These are phyloP conservation scores for Penicillium sp. DNA, from an alignment of 2,329 filamentous ascomycete species.

Conservation along the genomic window DNA sequence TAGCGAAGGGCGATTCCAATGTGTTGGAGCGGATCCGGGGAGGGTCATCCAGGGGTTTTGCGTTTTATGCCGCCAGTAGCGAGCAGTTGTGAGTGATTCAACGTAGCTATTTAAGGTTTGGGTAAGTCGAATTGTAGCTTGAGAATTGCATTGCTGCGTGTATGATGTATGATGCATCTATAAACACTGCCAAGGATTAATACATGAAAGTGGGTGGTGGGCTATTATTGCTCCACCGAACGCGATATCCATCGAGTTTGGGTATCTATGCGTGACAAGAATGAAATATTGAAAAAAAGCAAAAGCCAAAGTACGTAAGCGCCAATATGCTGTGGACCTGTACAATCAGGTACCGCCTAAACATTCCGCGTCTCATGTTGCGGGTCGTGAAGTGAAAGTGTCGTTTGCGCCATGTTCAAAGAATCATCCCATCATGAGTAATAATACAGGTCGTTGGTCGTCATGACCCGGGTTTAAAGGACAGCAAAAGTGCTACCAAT, in stretches of 20 bases:
- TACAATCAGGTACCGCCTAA: conserved; percentile 4
- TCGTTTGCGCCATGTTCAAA: conserved; percentile 18
- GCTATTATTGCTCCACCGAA: not conserved
- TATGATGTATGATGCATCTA: conserved; percentile 3
- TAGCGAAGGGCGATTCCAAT: not conserved
- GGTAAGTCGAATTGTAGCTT: not conserved
- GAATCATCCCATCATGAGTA: conserved; percentile 20
- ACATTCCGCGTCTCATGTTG: conserved; percentile 7
- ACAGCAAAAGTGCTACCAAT: conserved; percentile 19
- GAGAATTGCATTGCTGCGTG: not conserved
- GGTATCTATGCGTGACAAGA: not conserved
- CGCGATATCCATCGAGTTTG: not conserved
- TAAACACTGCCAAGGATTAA: not conserved
- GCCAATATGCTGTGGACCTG: conserved; percentile 16
- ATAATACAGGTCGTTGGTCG: conserved; percentile 16
- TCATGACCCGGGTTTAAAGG: conserved; percentile 14
- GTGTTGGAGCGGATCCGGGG: not conserved
- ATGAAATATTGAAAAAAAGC: conserved; percentile 9
- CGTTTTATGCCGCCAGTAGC: not conserved
- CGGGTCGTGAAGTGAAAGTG: not conserved
- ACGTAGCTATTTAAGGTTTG: not conserved
- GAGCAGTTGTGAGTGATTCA: too few species aligned
- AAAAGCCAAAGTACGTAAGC: conserved; percentile 3
- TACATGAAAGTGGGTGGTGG: not conserved
- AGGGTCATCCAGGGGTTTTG: not conserved